A percentile compares a stretch with the other conserved stretches of the same genome.
phyloP scores from a whole-genome alignment of 2,329 filamentous ascomycete species.

The Monosporascus sp. region DNA sequence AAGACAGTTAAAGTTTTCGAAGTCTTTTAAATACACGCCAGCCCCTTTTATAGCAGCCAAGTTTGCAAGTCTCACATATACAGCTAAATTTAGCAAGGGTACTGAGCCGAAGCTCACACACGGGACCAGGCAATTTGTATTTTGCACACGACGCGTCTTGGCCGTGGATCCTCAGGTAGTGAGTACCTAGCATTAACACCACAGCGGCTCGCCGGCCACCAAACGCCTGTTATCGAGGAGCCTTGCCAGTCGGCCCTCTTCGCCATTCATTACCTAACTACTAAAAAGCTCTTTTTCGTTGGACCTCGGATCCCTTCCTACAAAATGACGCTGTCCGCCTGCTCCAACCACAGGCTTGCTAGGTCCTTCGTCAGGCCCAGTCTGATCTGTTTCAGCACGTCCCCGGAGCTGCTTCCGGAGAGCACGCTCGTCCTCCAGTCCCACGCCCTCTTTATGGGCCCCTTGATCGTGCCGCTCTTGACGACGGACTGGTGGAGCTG shows the following conservation, averaged over 20 bases:
- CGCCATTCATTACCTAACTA: not conserved
- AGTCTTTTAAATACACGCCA: too few relatives aligned
- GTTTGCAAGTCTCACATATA: too few relatives aligned
- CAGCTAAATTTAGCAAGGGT: too few relatives aligned
- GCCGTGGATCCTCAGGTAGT: too few relatives aligned
- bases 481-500: constrained; percentile 54
- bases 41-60: too few relatives aligned
- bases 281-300: not conserved
- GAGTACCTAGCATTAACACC: too few relatives aligned
- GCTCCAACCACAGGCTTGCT: constrained; percentile 61
- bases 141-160: too few relatives aligned
- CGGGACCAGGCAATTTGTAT: too few relatives aligned
- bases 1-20: too few relatives aligned
- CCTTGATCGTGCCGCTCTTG: constrained; percentile 26
- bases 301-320: constrained; percentile 15
- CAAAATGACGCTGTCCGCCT: constrained; percentile 51
- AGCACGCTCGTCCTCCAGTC: constrained; percentile 61
- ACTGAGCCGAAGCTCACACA: too few relatives aligned
- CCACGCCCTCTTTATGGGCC: constrained; percentile 56
- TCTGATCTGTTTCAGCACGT: constrained; percentile 68
- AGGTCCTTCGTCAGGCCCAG: constrained; percentile 70
- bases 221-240: not conserved
- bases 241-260: not conserved
- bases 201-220: not conserved
- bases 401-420: constrained; percentile 54